Base-by-base conservation (phyloP, 805 yeast species). In the Candida sithepensis region DNA sequence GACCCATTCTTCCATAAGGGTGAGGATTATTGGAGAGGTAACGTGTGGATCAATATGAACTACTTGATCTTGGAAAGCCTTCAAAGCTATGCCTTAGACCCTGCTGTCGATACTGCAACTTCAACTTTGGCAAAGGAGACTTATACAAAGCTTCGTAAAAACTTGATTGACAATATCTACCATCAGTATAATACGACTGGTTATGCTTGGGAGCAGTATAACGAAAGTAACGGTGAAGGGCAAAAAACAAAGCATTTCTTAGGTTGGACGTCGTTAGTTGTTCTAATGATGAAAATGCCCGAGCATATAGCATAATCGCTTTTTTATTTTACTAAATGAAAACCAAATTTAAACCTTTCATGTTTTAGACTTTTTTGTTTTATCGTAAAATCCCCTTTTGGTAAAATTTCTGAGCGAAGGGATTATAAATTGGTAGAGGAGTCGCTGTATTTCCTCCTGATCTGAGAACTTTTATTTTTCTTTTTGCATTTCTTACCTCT, bases 1-100 rank as follows among this genome's bases (percentile, higher is more conserved):
- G 91, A 87, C 57, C 69, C 70, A 19, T 69, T 60, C 49, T 94
- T 85, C 67, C 85, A 85, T 46, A 78, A 83, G 0, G 92, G 77
- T 7, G 99, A 94, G 61, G 84, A 92, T 66, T 94, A 94, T 69
- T 94, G 99, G 99, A 78, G 96, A 53, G 94, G 97, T 1, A 88
- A 95, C 18, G 75, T 94, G 23, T 94, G 98, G 98, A 73, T 90
- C 56, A 87, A 90, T 64, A 86, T 94, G 60, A 94, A 94, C 69
- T 92, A 89, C 60, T 69, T 94, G 65, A 72, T 84, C 4, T 70
- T 94, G 39, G 94, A 89, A 45, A 77, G 87, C 4, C 70, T 94
- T 51, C 64, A 71, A 28, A 68, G 80, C 62, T 92, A 91, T 46
- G 71, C 64, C 1, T 51, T 55, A 1, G 45, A 48, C n/a, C 59